Percentiles rank a stretch among this genome's conserved stretches.
phyloP scores from a whole-genome alignment of 1,139 yeast genomes.

The Nakaseomyces sp. region DNA sequence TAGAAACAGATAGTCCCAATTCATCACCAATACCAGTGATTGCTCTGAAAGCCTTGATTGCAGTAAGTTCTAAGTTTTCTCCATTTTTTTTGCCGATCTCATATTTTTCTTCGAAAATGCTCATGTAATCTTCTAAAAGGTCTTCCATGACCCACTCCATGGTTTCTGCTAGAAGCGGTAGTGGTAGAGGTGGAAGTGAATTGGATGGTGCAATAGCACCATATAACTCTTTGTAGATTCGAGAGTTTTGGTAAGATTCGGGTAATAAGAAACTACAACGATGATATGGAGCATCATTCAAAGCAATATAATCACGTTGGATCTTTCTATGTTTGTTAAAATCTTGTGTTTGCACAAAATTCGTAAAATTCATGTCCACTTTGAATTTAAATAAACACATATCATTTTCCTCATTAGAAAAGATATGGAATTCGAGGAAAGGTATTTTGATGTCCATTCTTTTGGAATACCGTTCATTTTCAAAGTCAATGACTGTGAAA shows the following conservation, averaged over 20 bases:
- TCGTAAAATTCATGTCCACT: slow-evolving; percentile 52
- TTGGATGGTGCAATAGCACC: slow-evolving; percentile 55
- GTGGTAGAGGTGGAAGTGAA: slow-evolving; percentile 55
- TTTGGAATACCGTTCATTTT: slow-evolving; percentile 56
- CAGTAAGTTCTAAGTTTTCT: slow-evolving; percentile 3
- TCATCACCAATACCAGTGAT: slow-evolving; percentile 4
- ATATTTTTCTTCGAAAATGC: slow-evolving; percentile 4
- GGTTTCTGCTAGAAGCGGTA: slow-evolving; percentile 46
- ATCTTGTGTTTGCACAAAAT: slow-evolving; percentile 49
- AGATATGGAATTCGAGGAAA: slow-evolving; percentile 19
- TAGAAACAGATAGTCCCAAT: not conserved
- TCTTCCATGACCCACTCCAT: slow-evolving; percentile 35
- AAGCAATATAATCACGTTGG: slow-evolving; percentile 58
- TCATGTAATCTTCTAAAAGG: slow-evolving; percentile 24
- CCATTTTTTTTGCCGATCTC: slow-evolving; percentile 2
- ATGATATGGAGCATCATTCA: slow-evolving; percentile 78
- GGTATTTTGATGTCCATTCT: slow-evolving; percentile 47
- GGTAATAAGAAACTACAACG: slow-evolving; percentile 64
- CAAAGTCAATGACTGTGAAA: slow-evolving; percentile 55
- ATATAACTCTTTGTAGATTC: slow-evolving; percentile 38
- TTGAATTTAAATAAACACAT: slow-evolving; percentile 31
- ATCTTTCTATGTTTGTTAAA: slow-evolving; percentile 38
- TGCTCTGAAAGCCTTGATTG: slow-evolving; percentile 2
- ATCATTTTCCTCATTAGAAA: slow-evolving; percentile 18
- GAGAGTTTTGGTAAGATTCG: slow-evolving; percentile 38